Evolutionary conservation across 2,329 filamentous ascomycete genomes (phyloP).

Genomic region (Boeremia exigua): DNA sequence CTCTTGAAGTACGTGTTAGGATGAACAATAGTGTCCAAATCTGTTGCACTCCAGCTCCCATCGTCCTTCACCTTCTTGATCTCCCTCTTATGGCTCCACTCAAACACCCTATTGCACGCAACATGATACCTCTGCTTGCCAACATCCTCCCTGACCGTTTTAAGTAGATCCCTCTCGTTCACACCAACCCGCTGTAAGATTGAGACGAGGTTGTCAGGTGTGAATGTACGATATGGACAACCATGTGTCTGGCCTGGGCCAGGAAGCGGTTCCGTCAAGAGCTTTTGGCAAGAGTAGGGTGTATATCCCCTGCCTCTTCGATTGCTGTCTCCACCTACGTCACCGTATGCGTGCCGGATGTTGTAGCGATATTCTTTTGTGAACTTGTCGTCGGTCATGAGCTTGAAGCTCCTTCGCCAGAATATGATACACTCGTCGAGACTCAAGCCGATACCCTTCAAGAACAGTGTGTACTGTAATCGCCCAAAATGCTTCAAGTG

Average conservation of each 20-base stretch:
- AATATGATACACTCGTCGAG: constrained; percentile 92
- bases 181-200: constrained; percentile 82
- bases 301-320: constrained; percentile 86
- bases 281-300: constrained; percentile 93
- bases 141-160: constrained; percentile 86
- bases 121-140: constrained; percentile 89
- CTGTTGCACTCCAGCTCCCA: constrained; percentile 61
- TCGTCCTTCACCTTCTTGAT: constrained; percentile 60
- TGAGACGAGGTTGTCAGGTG: constrained; percentile 79
- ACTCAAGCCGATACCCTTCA: constrained; percentile 91
- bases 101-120: constrained; percentile 95
- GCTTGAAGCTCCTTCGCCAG: constrained; percentile 86
- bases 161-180: constrained; percentile 75
- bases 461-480: constrained; percentile 92
- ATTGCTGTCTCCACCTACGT: constrained; percentile 91
- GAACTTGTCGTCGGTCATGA: constrained; percentile 91
- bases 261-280: constrained; percentile 86
- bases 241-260: constrained; percentile 89
- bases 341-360: constrained; percentile 90
- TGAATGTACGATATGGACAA: constrained; percentile 96
- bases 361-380: constrained; percentile 99
- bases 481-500: constrained; percentile 94
- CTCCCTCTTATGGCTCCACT: constrained; percentile 74
- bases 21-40: constrained; percentile 94
- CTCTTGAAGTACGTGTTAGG: constrained; percentile 98